Percentiles rank a stretch among this genome's conserved stretches.
Conservation (phyloP, 257 asterid genomes). For the Mentha longifolia region DNA sequence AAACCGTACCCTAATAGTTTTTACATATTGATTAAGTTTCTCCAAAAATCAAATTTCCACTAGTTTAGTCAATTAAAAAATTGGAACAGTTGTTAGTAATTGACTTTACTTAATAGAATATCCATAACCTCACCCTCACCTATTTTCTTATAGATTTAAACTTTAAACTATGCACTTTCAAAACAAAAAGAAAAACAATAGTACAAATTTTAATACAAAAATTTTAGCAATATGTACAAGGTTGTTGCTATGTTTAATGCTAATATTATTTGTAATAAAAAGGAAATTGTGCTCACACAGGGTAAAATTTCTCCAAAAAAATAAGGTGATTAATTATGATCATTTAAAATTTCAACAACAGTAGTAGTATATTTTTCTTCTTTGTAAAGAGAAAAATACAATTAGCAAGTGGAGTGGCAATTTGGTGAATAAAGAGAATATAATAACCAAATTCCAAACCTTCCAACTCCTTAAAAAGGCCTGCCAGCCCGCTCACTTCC, state of each 20-base stretch:
- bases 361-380: no score
- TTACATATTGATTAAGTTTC: neutral
- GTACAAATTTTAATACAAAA: neutral
- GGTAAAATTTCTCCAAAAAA: no score
- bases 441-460: conserved; percentile 17
- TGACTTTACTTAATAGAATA: conserved; percentile 17
- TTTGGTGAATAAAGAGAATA: conserved; percentile 35
- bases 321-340: no score
- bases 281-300: no score
- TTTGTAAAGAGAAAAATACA: no score
- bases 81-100: neutral
- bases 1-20: conserved; percentile 8
- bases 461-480: conserved; percentile 35
- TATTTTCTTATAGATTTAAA: neutral
- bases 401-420: conserved; percentile 36
- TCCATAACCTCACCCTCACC: neutral
- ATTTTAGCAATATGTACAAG: no score
- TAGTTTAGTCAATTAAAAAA: neutral
- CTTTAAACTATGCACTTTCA: neutral
- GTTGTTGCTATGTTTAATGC: no score
- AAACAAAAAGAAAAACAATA: neutral
- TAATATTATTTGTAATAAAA: no score
- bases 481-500: conserved; percentile 37
- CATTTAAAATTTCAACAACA: no score
- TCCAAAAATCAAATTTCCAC: neutral